Evolutionary conservation across 306 rosid species (phyloP).

Genomic region (Geum urbanum): DNA sequence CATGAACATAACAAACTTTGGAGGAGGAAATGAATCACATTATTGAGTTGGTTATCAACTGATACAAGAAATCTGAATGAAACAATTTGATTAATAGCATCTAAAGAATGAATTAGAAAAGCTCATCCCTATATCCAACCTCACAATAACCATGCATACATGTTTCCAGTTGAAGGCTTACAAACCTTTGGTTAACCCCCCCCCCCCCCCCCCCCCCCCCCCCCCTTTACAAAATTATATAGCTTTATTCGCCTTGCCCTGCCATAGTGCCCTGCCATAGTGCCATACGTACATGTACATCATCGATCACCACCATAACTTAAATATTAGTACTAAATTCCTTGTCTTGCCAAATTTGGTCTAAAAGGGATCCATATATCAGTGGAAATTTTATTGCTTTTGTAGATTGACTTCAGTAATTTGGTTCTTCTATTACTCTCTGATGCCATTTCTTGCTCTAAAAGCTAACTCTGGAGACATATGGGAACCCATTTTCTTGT

Average conservation of each 20-base stretch:
- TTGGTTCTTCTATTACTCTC: slow-evolving; percentile 21
- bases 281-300: slow-evolving; percentile 32
- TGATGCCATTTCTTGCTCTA: slow-evolving; percentile 37
- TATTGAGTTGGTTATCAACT: slow-evolving; percentile 4
- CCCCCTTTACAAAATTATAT: slow-evolving; percentile 31
- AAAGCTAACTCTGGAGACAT: slow-evolving; percentile 33
- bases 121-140: slow-evolving; percentile 35
- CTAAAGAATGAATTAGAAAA: slow-evolving; percentile 27
- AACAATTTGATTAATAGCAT: slow-evolving; percentile 25
- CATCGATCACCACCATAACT: slow-evolving; percentile 25
- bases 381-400: slow-evolving; percentile 24
- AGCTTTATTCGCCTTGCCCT: slow-evolving; percentile 27
- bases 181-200: slow-evolving; percentile 45
- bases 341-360: slow-evolving; percentile 32
- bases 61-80: not conserved
- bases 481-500: slow-evolving; percentile 46
- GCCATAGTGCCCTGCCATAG: too few species aligned
- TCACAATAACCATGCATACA: slow-evolving; percentile 29
- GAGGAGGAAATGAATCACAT: slow-evolving; percentile 2
- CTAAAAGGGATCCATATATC: slow-evolving; percentile 17
- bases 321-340: slow-evolving; percentile 17
- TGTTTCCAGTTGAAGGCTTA: slow-evolving; percentile 32
- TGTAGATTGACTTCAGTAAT: slow-evolving; percentile 12
- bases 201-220: slow-evolving; percentile 45
- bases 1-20: not conserved